phyloP scores from a whole-genome alignment of 805 yeast genomes.

The Myxozyma neotropica region DNA sequence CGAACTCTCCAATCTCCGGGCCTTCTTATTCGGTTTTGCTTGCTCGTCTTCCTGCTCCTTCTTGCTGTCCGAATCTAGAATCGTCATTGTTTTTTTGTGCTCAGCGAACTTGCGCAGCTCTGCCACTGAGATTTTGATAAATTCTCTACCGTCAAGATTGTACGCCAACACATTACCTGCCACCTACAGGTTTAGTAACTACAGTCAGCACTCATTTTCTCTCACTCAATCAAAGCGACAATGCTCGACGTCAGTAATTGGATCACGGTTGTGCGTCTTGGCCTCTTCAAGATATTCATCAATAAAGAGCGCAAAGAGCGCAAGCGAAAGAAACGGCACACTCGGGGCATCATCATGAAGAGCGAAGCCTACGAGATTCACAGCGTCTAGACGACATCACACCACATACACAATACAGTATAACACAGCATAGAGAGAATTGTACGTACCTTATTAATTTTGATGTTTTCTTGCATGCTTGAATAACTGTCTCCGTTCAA shows the following conservation, averaged over 20 bases:
- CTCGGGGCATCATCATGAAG: slow-evolving; percentile 17
- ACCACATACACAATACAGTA: background rate
- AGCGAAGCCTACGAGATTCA: slow-evolving; percentile 17
- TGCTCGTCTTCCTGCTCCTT: background rate
- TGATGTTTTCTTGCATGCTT: slow-evolving; percentile 67
- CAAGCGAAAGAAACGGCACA: slow-evolving; percentile 28
- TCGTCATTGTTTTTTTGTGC: slow-evolving; percentile 1
- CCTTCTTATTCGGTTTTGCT: background rate
- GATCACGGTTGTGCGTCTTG: slow-evolving; percentile 29
- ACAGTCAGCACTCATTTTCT: background rate
- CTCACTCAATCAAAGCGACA: background rate
- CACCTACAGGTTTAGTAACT: slow-evolving; percentile 9
- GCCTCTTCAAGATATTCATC: slow-evolving; percentile 29
- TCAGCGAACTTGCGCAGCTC: slow-evolving; percentile 21
- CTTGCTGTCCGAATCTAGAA: background rate
- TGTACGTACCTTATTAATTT: slow-evolving; percentile 57
- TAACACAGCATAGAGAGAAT: background rate
- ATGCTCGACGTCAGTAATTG: slow-evolving; percentile 28
- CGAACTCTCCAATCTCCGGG: slow-evolving; percentile 1
- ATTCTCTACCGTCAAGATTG: slow-evolving; percentile 81
- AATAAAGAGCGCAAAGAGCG: slow-evolving; percentile 32
- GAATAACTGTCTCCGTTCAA: slow-evolving; percentile 84
- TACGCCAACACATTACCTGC: slow-evolving; percentile 57
- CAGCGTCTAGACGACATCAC: slow-evolving; percentile 1
- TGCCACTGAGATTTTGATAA: slow-evolving; percentile 52